Percentiles rank a stretch among this genome's conserved stretches.
phyloP scores from a whole-genome alignment of 805 yeast species.

The Maudiozyma barnettii region DNA sequence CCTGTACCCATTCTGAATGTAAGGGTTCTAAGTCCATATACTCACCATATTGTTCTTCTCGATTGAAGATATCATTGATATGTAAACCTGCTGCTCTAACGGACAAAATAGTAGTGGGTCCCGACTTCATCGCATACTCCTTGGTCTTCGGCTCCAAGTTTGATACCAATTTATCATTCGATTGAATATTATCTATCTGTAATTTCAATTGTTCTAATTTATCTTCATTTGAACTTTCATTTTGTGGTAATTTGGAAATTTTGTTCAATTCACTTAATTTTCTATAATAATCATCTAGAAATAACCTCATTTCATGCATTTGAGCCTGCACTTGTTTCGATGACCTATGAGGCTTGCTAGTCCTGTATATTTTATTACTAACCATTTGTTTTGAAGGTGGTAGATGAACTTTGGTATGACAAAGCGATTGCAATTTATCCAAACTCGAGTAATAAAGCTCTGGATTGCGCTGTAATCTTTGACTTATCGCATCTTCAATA shows the following conservation, averaged over 20 bases:
- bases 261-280: constrained; percentile 21
- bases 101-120: constrained; percentile 34
- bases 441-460: constrained; percentile 33
- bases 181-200: no score
- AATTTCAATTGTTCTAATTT: background rate
- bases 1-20: constrained; percentile 46
- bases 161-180: background rate
- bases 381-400: constrained; percentile 8
- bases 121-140: constrained; percentile 21
- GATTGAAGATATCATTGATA: constrained; percentile 42
- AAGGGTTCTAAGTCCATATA: constrained; percentile 46
- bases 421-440: constrained; percentile 5
- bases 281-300: constrained; percentile 39
- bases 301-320: constrained; percentile 54
- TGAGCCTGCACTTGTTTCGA: constrained; percentile 46
- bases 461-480: constrained; percentile 56
- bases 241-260: background rate
- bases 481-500: constrained; percentile 56
- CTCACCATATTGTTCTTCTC: constrained; percentile 57
- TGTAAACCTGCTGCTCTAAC: constrained; percentile 40
- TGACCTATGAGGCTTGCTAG: constrained; percentile 34
- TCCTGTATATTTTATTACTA: constrained; percentile 26
- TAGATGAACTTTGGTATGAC: background rate
- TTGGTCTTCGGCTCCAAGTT: background rate
- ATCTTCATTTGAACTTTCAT: background rate